Conservation (phyloP, 192 early-diverging fungal genomes). For the Backusella tarrabulga region DNA sequence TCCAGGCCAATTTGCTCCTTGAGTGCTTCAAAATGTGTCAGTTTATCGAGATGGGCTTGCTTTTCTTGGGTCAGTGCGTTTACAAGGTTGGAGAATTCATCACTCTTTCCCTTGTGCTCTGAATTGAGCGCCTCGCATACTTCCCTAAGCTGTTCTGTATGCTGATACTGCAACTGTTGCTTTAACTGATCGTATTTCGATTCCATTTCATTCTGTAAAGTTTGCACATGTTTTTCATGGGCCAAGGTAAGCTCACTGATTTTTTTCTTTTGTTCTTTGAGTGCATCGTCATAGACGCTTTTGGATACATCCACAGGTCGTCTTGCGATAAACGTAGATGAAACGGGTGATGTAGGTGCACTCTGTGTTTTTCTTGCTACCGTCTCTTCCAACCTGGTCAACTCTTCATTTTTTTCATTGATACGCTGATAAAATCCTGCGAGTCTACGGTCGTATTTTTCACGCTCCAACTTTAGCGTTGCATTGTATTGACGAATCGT, state of each 20-base stretch:
- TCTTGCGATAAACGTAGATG: background rate
- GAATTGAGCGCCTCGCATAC: background rate
- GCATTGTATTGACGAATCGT: background rate
- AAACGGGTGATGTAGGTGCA: slow-evolving; percentile 5
- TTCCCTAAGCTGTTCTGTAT: background rate
- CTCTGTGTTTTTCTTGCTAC: background rate
- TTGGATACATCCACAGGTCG: background rate
- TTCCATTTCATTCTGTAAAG: background rate
- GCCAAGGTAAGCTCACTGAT: background rate
- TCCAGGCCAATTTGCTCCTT: slow-evolving; percentile 4
- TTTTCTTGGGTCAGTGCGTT: background rate
- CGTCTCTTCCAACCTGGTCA: background rate
- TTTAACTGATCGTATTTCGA: background rate
- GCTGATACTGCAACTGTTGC: background rate
- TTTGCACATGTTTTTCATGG: background rate
- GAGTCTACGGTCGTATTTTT: slow-evolving; percentile 5
- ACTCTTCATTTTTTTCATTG: background rate
- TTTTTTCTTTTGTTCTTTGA: background rate
- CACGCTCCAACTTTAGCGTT: background rate
- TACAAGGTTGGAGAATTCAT: background rate
- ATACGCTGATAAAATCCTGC: background rate
- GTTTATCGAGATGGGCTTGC: background rate
- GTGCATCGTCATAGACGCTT: background rate
- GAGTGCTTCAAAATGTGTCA: slow-evolving; percentile 1
- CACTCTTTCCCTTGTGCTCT: background rate